phyloP scores from a whole-genome alignment of 176 grass and related monocot genomes.

The Microstegium vimineum region DNA sequence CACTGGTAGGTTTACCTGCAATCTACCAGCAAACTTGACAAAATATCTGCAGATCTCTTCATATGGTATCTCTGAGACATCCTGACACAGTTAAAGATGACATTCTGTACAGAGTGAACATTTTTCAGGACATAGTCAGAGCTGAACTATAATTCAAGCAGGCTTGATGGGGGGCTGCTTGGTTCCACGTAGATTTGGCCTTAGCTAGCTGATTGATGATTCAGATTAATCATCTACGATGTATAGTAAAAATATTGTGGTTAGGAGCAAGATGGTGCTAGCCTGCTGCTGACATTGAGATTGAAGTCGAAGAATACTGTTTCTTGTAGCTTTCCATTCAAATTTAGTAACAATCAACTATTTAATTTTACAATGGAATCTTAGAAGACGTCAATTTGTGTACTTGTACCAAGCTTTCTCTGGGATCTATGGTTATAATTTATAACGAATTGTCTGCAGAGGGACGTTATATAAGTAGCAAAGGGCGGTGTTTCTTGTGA shows the following conservation, averaged over 20 bases:
- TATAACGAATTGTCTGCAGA: neutral
- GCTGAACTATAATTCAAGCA: neutral
- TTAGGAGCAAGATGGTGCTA: neutral
- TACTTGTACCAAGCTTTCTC: neutral
- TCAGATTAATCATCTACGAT: neutral
- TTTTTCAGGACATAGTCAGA: neutral
- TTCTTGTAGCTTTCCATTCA: neutral
- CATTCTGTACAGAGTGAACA: conserved; percentile 10
- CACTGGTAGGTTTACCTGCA: conserved; percentile 45
- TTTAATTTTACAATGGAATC: neutral
- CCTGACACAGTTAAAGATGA: neutral
- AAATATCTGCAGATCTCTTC: neutral
- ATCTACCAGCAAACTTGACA: neutral
- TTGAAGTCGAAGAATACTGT: neutral
- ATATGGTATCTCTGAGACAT: neutral
- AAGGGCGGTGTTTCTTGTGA: too few relatives aligned
- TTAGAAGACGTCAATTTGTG: neutral
- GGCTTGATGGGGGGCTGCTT: neutral
- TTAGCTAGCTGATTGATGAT: neutral
- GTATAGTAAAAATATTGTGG: neutral
- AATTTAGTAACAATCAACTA: neutral
- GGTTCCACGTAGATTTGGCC: neutral
- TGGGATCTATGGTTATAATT: neutral
- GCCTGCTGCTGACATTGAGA: neutral
- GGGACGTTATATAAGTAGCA: too few relatives aligned